Evolutionary conservation across 1,284 basidiomycete species (phyloP), one percentile per base, ranked within the genome.

Genomic region (Peniophora sp.): DNA sequence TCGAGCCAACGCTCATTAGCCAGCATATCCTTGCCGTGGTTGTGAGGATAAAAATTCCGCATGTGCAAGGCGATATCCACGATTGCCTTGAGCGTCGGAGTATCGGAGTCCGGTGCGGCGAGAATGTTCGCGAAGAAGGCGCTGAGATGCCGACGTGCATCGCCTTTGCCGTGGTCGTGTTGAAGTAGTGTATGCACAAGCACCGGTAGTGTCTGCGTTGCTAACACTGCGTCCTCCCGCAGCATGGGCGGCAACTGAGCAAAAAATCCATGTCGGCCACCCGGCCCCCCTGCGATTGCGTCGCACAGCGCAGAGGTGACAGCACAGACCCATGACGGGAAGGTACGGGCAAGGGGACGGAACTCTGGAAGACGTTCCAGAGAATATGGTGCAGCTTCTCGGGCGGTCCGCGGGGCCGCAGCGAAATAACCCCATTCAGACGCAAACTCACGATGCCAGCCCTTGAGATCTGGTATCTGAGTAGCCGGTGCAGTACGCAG

Each of bases 11-110:
- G 76, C 63, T 97, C 84, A 58, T 87, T 80, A 0, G 77, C 76
- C 6, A 92, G 68, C 24, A 77, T 74, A 56, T 85, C 78, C 2
- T 60, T 54, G 41, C 68, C 57, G 39, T 68, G 64, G 14, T 65
- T 64, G 2, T 76, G 75, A 35, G 59, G 60, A 55, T 84, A 90
- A 41, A 41, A 41, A 58, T 82, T 71, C 10, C 94, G 87, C 17
- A 98, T 74, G 62, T 96, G 83, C 11, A 97, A 72, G n/a, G 94
- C 70, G 39, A 85, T 76, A 48, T 87, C 80, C 46, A 98, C 79
- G 53, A 98, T 76, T 8, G 81, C 76, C 47, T 75, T 74, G 52
- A 83, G 71, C 57, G 80, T 84, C 10, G 66, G 59, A 1, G 71
- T 63, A 55, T 72, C 69, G 3, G 79, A 63, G 3, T 61, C 55